Base-by-base conservation (phyloP, 768 basidiomycete genomes). In the Lentinula raphanica region DNA sequence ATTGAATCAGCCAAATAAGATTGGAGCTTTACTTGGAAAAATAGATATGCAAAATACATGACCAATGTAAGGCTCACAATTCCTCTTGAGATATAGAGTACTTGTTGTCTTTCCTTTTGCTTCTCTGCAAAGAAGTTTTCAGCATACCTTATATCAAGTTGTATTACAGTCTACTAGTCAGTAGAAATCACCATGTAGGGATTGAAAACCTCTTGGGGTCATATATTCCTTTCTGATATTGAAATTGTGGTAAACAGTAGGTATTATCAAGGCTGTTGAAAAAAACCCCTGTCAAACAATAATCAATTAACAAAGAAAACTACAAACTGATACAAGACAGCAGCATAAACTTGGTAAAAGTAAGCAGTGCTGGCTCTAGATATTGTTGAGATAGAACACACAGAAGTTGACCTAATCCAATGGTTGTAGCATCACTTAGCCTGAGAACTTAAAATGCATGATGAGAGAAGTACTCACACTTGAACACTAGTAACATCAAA, bases 401-500 rank as follows among this genome's bases (percentile, higher is more conserved):
- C 78, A 60, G 78, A 82, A 59, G 77, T 77, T 56, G 79, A 79
- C 60, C 79, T 82, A 60, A n/a, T n/a, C n/a, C n/a, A n/a, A n/a
- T n/a, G n/a, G n/a, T n/a, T n/a, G n/a, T n/a, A n/a, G n/a, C n/a
- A n/a, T n/a, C n/a, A n/a, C n/a, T n/a, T n/a, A n/a, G n/a, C n/a
- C n/a, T n/a, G n/a, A n/a, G n/a, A n/a, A n/a, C n/a, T n/a, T n/a
- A n/a, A n/a, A n/a, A n/a, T n/a, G n/a, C n/a, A n/a, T n/a, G n/a
- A n/a, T n/a, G n/a, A n/a, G n/a, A n/a, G n/a, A 12, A n/a, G 28
- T 7, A 78, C 86, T 67, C 64, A 91, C 84, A 92, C 85, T 75
- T 95, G 94, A 32, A 94, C 93, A 35, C 90, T 92, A 13, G 90
- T 93, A 25, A 79, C 79, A 62, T 87, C 82, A 74, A 98, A 98